phyloP scores from a whole-genome alignment of 768 basidiomycete genomes.

The Austroboletus festivus region DNA sequence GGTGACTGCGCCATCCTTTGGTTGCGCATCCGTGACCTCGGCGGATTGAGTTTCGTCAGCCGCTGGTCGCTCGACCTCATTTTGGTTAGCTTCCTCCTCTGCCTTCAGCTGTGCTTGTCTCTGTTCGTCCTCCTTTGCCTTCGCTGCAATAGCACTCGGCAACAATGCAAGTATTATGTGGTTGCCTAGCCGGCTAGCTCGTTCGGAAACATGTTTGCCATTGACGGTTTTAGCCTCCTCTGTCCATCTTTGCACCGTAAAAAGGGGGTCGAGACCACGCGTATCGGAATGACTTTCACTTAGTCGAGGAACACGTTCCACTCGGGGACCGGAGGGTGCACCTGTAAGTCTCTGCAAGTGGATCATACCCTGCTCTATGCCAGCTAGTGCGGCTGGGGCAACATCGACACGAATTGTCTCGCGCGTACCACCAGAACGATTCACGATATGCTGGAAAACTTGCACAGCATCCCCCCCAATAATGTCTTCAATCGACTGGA shows the following conservation, averaged over 20 bases:
- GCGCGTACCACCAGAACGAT: conserved; percentile 50
- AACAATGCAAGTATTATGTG: conserved; percentile 73
- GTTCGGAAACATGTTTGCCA: conserved; percentile 67
- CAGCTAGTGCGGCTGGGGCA: conserved; percentile 59
- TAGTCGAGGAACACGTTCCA: conserved; percentile 52
- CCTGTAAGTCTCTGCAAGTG: conserved; percentile 45
- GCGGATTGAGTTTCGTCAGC: conserved; percentile 34
- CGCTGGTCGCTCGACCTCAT: conserved; percentile 32
- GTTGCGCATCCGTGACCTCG: conserved; percentile 23
- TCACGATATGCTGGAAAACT: conserved; percentile 78
- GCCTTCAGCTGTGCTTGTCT: conserved; percentile 51
- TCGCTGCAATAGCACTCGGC: conserved; percentile 71
- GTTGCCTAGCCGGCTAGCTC: conserved; percentile 62
- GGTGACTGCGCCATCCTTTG: conserved; percentile 15
- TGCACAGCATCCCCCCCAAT: conserved; percentile 81
- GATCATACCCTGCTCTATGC: conserved; percentile 55
- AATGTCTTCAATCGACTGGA: conserved; percentile 77
- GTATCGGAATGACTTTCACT: conserved; percentile 43
- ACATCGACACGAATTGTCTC: conserved; percentile 80
- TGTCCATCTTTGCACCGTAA: conserved; percentile 83
- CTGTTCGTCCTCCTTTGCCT: conserved; percentile 40
- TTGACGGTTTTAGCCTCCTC: conserved; percentile 85
- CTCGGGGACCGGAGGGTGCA: conserved; percentile 51
- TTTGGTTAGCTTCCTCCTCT: conserved; percentile 45
- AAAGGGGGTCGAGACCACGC: conserved; percentile 67